Percentiles rank a stretch among this genome's conserved stretches.
Evolutionary conservation across 2,329 filamentous ascomycete species (phyloP).

Genomic region (Elsinoe arachidis): DNA sequence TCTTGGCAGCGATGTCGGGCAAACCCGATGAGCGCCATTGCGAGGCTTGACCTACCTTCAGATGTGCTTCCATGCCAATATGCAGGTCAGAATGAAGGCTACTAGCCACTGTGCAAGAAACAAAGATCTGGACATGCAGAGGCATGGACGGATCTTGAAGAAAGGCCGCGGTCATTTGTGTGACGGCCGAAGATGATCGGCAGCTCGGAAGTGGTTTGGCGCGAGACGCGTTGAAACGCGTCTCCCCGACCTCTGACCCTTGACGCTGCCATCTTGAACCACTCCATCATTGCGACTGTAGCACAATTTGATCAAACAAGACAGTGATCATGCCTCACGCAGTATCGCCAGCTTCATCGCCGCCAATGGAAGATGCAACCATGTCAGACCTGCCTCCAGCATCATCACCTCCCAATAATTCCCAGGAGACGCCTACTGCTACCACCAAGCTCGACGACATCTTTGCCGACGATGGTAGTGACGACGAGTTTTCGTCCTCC

Average conservation of each 20-base stretch:
- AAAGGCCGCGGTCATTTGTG: neutral
- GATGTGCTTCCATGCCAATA: neutral
- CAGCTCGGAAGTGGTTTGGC: conserved; percentile 9
- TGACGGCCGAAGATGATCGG: neutral
- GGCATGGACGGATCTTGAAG: neutral
- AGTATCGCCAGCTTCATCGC: conserved; percentile 30
- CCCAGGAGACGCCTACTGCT: conserved; percentile 14
- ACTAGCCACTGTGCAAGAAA: neutral
- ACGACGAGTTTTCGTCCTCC: conserved; percentile 51
- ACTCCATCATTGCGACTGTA: neutral
- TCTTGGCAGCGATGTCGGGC: conserved; percentile 7
- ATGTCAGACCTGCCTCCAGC: conserved; percentile 26
- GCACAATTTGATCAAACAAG: neutral
- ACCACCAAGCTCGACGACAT: conserved; percentile 48
- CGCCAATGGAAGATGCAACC: conserved; percentile 25
- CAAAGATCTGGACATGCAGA: neutral
- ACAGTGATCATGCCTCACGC: conserved; percentile 38
- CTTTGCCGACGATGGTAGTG: conserved; percentile 49
- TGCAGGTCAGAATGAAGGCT: too few relatives aligned
- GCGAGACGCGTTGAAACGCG: conserved; percentile 8
- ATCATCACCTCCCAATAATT: conserved; percentile 14
- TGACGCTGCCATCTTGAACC: neutral
- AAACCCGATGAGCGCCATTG: neutral
- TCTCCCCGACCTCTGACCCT: neutral
- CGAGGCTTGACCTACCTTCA: neutral